These are phyloP conservation scores for Fusarium solani-melongenae DNA, from an alignment of 2,329 filamentous ascomycete species.

Conservation along the genomic window DNA sequence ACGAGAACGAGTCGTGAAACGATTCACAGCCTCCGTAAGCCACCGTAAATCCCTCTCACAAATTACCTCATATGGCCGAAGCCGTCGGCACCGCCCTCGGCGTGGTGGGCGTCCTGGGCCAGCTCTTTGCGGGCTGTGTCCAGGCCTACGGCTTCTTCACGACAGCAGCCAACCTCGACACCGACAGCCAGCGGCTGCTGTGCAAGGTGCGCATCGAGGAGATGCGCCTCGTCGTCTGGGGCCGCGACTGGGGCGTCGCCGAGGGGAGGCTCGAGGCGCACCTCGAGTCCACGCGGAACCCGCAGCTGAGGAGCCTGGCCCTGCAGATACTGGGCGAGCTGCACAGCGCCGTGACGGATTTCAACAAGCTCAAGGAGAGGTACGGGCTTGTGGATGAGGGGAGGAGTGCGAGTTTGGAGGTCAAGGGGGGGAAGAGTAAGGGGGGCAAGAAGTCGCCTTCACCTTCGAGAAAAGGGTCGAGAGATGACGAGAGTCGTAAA, in stretches of 20 bases:
- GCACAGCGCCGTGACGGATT: conserved; percentile 57
- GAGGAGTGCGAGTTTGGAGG: conserved; percentile 14
- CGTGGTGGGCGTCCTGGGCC: conserved; percentile 57
- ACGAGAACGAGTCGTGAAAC: not conserved
- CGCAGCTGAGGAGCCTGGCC: conserved; percentile 53
- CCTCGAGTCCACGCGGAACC: conserved; percentile 50
- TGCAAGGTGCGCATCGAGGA: conserved; percentile 63
- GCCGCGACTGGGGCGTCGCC: conserved; percentile 59
- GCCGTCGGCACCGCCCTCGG: conserved; percentile 55
- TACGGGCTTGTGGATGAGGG: conserved; percentile 54
- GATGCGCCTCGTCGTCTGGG: conserved; percentile 60
- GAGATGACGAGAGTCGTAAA: conserved; percentile 37
- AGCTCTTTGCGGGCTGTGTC: conserved; percentile 60
- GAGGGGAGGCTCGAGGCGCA: conserved; percentile 58
- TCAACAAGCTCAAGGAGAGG: conserved; percentile 53
- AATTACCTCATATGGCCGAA: conserved; percentile 47
- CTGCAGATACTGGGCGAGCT: conserved; percentile 56
- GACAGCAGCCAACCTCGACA: conserved; percentile 54
- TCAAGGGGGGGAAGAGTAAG: conserved; percentile 18
- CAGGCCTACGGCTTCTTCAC: conserved; percentile 59
- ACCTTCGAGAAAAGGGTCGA: conserved; percentile 38
- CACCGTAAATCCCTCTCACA: not conserved
- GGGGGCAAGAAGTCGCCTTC: conserved; percentile 27
- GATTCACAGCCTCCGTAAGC: not conserved
- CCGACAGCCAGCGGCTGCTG: conserved; percentile 55